Conservation (phyloP, 2,329 filamentous ascomycete species). For the Neobulgaria alba region DNA sequence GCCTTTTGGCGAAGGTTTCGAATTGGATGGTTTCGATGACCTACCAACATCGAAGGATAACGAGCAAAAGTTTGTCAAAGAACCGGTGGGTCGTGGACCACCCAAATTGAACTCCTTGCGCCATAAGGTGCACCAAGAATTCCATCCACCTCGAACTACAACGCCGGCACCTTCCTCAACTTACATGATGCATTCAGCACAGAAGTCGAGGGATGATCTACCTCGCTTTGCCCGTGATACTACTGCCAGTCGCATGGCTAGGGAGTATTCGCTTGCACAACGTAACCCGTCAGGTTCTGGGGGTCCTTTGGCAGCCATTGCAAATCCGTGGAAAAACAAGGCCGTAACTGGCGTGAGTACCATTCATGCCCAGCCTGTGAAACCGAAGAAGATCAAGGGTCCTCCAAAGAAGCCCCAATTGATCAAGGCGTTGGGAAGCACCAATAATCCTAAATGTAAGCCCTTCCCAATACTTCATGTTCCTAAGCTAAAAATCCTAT, state of each 20-base stretch:
- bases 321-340: constrained; percentile 32
- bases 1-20: constrained; percentile 84
- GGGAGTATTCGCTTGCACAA: constrained; percentile 46
- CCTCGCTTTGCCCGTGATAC: constrained; percentile 60
- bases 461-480: constrained; percentile 13
- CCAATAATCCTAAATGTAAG: constrained; percentile 74
- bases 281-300: constrained; percentile 40
- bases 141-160: constrained; percentile 43
- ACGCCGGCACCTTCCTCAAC: constrained; percentile 51
- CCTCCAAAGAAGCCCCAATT: constrained; percentile 71
- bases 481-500: constrained; percentile 24
- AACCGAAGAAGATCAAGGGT: constrained; percentile 46
- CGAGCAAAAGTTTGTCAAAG: constrained; percentile 77
- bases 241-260: constrained; percentile 54
- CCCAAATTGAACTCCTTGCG: constrained; percentile 51
- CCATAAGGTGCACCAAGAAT: constrained; percentile 48
- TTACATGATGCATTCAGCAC: constrained; percentile 29
- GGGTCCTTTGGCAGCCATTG: constrained; percentile 42
- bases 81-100: constrained; percentile 60
- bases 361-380: constrained; percentile 38
- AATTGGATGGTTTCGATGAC: constrained; percentile 91
- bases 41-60: constrained; percentile 76
- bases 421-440: constrained; percentile 73
- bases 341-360: constrained; percentile 35
- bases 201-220: constrained; percentile 36